phyloP scores from a whole-genome alignment of 352 stramenopile species.

The Aphanomyces invadans region DNA sequence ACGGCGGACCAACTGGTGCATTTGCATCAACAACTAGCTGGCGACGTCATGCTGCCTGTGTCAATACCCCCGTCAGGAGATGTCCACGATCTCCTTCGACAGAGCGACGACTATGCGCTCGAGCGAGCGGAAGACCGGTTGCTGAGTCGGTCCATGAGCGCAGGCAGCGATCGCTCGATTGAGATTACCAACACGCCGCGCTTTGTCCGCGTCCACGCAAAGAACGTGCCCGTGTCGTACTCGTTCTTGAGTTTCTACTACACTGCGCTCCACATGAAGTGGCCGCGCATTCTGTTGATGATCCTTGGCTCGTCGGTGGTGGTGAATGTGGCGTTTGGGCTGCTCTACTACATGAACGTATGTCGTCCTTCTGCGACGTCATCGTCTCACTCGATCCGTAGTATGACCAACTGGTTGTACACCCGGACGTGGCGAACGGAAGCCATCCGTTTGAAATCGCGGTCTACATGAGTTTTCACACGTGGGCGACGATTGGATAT shows the following conservation, averaged over 20 bases:
- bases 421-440: not conserved
- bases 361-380: too few relatives aligned
- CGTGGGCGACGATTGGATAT: conserved; percentile 74
- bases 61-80: conserved; percentile 3
- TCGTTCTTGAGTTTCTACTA: conserved; percentile 77
- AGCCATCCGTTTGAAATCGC: conserved; percentile 45
- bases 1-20: not conserved
- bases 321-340: conserved; percentile 52
- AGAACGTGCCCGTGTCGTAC: conserved; percentile 74
- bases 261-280: conserved; percentile 59
- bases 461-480: conserved; percentile 81
- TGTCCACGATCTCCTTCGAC: conserved; percentile 23
- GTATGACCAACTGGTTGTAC: conserved; percentile 43
- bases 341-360: conserved; percentile 43
- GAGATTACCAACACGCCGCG: conserved; percentile 74
- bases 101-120: not conserved
- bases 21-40: conserved; percentile 5
- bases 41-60: not conserved
- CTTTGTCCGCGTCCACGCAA: conserved; percentile 58
- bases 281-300: conserved; percentile 61
- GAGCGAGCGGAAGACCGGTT: conserved; percentile 17
- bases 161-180: conserved; percentile 41
- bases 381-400: too few relatives aligned
- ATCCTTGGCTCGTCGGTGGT: conserved; percentile 61
- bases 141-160: conserved; percentile 21